phyloP scores from a whole-genome alignment of 257 asterid genomes.

The Penstemon eatonii region DNA sequence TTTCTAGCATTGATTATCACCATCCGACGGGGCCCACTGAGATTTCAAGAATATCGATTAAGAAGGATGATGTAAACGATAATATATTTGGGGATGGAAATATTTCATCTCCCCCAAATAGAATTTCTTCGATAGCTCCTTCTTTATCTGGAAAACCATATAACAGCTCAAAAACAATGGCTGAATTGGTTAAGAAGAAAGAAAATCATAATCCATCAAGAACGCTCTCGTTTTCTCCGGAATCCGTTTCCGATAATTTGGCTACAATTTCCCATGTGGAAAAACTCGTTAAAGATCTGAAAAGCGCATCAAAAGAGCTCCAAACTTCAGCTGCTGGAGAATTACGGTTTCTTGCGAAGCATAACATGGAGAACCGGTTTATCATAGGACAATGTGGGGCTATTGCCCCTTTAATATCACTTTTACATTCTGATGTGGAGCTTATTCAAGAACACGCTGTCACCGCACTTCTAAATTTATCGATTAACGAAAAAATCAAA shows the following conservation, averaged over 20 bases:
- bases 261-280: slow-evolving; percentile 66
- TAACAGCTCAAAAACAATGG: slow-evolving; percentile 49
- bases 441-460: slow-evolving; percentile 83
- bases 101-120: slow-evolving; percentile 24
- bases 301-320: slow-evolving; percentile 47
- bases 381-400: slow-evolving; percentile 82
- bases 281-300: slow-evolving; percentile 56
- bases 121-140: slow-evolving; percentile 36
- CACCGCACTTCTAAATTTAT: slow-evolving; percentile 82
- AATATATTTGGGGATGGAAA: slow-evolving; percentile 34
- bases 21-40: slow-evolving; percentile 52
- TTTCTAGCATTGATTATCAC: slow-evolving; percentile 73
- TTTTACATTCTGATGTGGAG: slow-evolving; percentile 58
- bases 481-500: slow-evolving; percentile 68
- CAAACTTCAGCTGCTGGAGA: slow-evolving; percentile 81
- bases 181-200: slow-evolving; percentile 39
- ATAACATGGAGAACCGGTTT: slow-evolving; percentile 71
- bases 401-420: slow-evolving; percentile 63
- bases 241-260: slow-evolving; percentile 44
- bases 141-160: slow-evolving; percentile 40
- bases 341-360: slow-evolving; percentile 73
- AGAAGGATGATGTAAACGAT: slow-evolving; percentile 45
- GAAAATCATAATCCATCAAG: slow-evolving; percentile 47
- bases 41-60: slow-evolving; percentile 45
- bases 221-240: slow-evolving; percentile 48